Base-by-base conservation (phyloP, 2,329 filamentous ascomycete genomes). In the Taxawa tesnikishii region DNA sequence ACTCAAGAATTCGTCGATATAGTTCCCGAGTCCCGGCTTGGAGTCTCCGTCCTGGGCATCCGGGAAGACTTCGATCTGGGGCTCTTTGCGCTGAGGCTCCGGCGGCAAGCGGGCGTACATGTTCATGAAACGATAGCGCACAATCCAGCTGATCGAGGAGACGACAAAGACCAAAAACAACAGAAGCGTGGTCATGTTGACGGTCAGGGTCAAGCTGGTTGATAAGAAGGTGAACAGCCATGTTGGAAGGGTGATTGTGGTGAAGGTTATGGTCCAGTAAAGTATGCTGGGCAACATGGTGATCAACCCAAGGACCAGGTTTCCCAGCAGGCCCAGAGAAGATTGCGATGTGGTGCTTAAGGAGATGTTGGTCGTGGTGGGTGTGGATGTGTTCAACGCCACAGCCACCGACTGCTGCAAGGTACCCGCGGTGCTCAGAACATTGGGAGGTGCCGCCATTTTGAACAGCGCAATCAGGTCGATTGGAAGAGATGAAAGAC, bases 151-250 rank as follows among this genome's bases (percentile, higher is more conserved):
- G 42, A 84, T 67, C 2, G 78, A 84, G n/a, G 84, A 93, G 31
- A 83, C 75, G 37, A 93, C 61, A 34, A 73, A 76, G 23, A 79
- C 67, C 37, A 84, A 50, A 35, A 96, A 83, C 43, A 96, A 61
- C 55, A 92, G 75, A 76, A 98, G 59, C 12, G 90, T 98, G 13
- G 88, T 96, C 46, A 90, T 88, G 54, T 96, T 96, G 87, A 98
- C 92, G 8, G 90, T 98, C 50, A 98, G 83, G 0, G 90, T 98
- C 64, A 93, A 65, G 56, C 83, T 94, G 42, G 84, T 88, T 5
- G 85, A 94, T 50, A 94, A 83, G 40, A 94, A 66, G 5, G 77
- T 82, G 54, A 93, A 98, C 12, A 96, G 71, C 57, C 90, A 75
- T 53, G 83, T 84, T 26, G 90, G 90, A 37, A 94, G 56, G 11